Base-by-base conservation (phyloP, 176 grass and related monocot species). In the Ensete ventricosum region DNA sequence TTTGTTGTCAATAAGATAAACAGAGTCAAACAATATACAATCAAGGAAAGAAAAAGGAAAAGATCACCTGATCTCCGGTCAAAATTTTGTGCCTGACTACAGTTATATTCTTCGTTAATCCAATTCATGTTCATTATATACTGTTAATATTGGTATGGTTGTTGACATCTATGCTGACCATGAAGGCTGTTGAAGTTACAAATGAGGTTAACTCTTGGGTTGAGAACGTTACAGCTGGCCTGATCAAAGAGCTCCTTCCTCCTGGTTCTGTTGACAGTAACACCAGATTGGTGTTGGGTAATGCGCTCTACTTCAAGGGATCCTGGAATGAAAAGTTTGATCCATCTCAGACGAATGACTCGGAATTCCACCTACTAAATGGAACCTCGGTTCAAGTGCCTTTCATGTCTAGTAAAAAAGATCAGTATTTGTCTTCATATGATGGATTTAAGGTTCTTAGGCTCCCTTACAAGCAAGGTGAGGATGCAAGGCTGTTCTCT, bases 241-340 rank as follows among this genome's bases (percentile, higher is more conserved):
- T 87, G 27, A 91, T 96, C 73, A 92, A 87, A 67, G 73, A 87
- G 52, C 75, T 96, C 60, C 84, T 92, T 14, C 84, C 83, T 50
- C 16, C 62, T n/a, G 82, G 82, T 7, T 89, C 82, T 80, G 82
- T 92, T 79, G 75, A 83, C 1, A 55, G 19, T 2, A 82, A 52
- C 29, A 89, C 89, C 8, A 84, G 87, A n/a, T 77, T 96, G 75
- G 77, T 96, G 55, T 79, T 96, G 72, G 79, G 87, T 10, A 96
- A 92, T 77, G 89, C 92, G 1, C 80, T 96, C 1, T 96, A 96
- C 84, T 96, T 96, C 67, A 89, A 89, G 66, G 89, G 89, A 51
- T 71, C 84, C 55, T 96, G 89, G 89, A 83, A 69, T 55, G 82
- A 91, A 73, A 96, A 89, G 76, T 96, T 92, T 72, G 78, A 96